Base-by-base conservation (phyloP, 2,329 filamentous ascomycete genomes). In the Fusarium denticulatum region DNA sequence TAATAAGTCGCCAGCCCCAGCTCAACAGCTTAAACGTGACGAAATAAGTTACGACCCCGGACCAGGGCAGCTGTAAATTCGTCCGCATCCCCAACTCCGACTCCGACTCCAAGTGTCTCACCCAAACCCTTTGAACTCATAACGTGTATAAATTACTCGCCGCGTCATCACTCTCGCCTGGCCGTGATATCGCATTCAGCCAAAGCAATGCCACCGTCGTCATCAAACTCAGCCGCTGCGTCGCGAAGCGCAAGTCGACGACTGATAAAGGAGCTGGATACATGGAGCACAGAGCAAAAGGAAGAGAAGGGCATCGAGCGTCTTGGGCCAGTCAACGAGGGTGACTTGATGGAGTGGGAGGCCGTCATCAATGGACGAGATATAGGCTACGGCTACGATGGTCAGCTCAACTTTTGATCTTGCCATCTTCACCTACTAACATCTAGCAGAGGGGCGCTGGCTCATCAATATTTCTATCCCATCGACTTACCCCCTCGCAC, bases 391-490 rank as follows among this genome's bases (percentile, higher is more conserved):
- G 89, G 89, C 15, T 91, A 91, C 68, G 88, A 90, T 69, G 85
- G 88, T 90, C 24, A 46, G 50, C 55, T 46, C 10, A 49, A 37
- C 43, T 20, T 34, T 43, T 52, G 20, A 49, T 20, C 26, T 10
- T 40, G 39, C 34, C 60, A 7, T 20, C 13, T 20, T 40, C 16
- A 42, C 28, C 53, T 24, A 16, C 56, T 66, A 60, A 66, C 40
- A 39, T 24, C 15, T 40, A 15, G 67, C 78, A 90, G 88, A 83
- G 64, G 96, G 96, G 71, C 90, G 92, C 77, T 99, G 95, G 95
- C 90, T 93, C 69, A 90, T 99, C 77, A 81, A 85, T 79, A 95
- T 99, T 82, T 81, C 86, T 57, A 89, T 98, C 78, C 95, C 96
- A 0, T 75, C 88, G 0, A 89, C 88, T 45, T 98, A 99, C 83